Base-by-base conservation (phyloP, 768 basidiomycete species). In the Kwoniella sp. region DNA sequence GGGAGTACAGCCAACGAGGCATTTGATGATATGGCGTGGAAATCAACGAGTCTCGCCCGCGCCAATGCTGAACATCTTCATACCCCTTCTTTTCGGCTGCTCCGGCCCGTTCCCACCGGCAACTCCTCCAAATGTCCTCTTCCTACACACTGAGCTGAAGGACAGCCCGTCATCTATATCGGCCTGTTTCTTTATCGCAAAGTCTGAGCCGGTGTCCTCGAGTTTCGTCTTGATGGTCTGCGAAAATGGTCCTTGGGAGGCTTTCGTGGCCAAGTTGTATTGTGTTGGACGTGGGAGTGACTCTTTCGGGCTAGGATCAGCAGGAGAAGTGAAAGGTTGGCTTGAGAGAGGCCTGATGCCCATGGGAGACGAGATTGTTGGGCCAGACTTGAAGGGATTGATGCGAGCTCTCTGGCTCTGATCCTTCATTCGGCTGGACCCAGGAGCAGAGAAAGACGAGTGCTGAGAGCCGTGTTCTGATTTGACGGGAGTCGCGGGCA, bases 21-120 rank as follows among this genome's bases (percentile, higher is more conserved):
- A n/a, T n/a, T n/a, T n/a, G n/a, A n/a, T n/a, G n/a, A n/a, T n/a
- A n/a, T n/a, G n/a, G n/a, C n/a, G n/a, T n/a, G n/a, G n/a, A n/a
- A n/a, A n/a, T n/a, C n/a, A n/a, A n/a, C n/a, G n/a, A n/a, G n/a
- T n/a, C 51, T 29, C 58, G 20, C 38, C 25, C n/a, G 51, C 48
- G 28, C 41, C 58, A 31, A 65, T 8, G 5, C 58, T 53, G 26
- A 66, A 61, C 65, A 66, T 66, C 58, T 61, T 66, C 65, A 66
- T 66, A 12, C 54, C 65, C 15, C 45, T 45, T 41, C 65, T 30
- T 28, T 61, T 66, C 37, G 15, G 20, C 26, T 55, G 7, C 9
- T 29, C 64, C 20, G 9, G 9, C 4, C 65, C 65, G 11, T 47
- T 17, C 20, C 41, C 41, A 45, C 4, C 15, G 41, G 41, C 41